Conservation (phyloP, 495 filamentous ascomycete species). For the Trichoderma gamsii region DNA sequence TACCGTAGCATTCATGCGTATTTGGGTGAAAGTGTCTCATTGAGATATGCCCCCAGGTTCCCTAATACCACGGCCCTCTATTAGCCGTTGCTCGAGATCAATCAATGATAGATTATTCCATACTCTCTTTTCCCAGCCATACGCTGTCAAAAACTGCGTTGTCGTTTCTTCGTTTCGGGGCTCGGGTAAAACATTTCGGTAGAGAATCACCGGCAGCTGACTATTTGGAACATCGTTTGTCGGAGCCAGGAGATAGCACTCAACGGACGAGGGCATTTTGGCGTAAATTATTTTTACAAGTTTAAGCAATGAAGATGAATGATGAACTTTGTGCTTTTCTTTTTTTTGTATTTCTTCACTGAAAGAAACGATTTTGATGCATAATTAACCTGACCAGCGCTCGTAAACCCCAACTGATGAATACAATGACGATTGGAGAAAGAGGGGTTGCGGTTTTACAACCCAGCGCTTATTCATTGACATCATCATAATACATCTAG, state of each 20-base stretch:
- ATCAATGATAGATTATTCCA: neutral
- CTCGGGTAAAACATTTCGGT: neutral
- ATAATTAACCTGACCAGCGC: too few relatives aligned
- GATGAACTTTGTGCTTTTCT: too few relatives aligned
- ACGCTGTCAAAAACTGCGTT: neutral
- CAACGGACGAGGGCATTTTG: neutral
- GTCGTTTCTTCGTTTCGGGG: neutral
- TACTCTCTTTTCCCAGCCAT: slow-evolving; percentile 9
- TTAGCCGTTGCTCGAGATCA: neutral
- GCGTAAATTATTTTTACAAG: neutral
- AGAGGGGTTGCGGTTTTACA: too few relatives aligned
- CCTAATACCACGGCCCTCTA: neutral
- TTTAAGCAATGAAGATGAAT: neutral
- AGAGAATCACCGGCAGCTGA: neutral
- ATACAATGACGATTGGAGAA: too few relatives aligned
- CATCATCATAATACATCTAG: too few relatives aligned
- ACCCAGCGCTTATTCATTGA: too few relatives aligned
- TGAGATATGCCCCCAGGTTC: neutral
- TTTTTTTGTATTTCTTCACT: too few relatives aligned
- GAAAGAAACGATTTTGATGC: too few relatives aligned
- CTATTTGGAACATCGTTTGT: neutral
- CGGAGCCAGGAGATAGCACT: neutral
- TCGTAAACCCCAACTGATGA: too few relatives aligned
- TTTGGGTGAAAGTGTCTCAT: neutral
- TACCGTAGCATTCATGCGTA: slow-evolving; percentile 2